phyloP scores from a whole-genome alignment of 2,329 filamentous ascomycete species.

The Pestalotiopsis sp. region DNA sequence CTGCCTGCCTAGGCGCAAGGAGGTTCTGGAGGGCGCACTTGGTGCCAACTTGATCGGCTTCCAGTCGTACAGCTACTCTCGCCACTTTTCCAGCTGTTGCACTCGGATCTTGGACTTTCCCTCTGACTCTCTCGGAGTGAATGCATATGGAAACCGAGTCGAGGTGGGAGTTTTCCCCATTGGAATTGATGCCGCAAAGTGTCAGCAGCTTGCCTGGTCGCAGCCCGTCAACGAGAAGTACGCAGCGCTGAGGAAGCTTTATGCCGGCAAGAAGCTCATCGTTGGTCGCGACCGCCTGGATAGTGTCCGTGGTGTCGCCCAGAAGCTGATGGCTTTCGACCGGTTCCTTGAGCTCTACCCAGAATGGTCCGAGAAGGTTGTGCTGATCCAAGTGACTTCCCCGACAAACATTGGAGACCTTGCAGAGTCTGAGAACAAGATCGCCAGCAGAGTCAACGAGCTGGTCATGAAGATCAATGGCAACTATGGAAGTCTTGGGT shows the following conservation, averaged over 20 bases:
- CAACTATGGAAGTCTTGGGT: slow-evolving; percentile 82
- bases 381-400: slow-evolving; percentile 93
- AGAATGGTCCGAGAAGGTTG: slow-evolving; percentile 89
- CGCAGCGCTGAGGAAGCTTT: slow-evolving; percentile 72
- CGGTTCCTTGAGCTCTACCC: slow-evolving; percentile 88
- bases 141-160: slow-evolving; percentile 86
- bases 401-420: slow-evolving; percentile 81
- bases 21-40: slow-evolving; percentile 85
- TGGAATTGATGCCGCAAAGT: slow-evolving; percentile 85
- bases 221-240: slow-evolving; percentile 73
- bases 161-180: slow-evolving; percentile 94
- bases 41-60: slow-evolving; percentile 94
- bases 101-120: slow-evolving; percentile 89
- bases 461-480: slow-evolving; percentile 92
- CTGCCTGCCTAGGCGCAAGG: slow-evolving; percentile 84
- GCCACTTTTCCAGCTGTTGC: slow-evolving; percentile 93
- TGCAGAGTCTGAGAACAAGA: slow-evolving; percentile 77
- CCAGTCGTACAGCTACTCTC: slow-evolving; percentile 92
- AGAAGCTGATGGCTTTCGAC: slow-evolving; percentile 94
- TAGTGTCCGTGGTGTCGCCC: slow-evolving; percentile 89
- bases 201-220: slow-evolving; percentile 75
- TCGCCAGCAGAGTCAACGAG: slow-evolving; percentile 87
- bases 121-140: slow-evolving; percentile 81
- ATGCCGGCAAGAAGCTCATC: slow-evolving; percentile 91
- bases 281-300: slow-evolving; percentile 94